Evolutionary conservation across 768 basidiomycete species (phyloP), one percentile per base, ranked within the genome.

Genomic region (Boletus rubropictus): DNA sequence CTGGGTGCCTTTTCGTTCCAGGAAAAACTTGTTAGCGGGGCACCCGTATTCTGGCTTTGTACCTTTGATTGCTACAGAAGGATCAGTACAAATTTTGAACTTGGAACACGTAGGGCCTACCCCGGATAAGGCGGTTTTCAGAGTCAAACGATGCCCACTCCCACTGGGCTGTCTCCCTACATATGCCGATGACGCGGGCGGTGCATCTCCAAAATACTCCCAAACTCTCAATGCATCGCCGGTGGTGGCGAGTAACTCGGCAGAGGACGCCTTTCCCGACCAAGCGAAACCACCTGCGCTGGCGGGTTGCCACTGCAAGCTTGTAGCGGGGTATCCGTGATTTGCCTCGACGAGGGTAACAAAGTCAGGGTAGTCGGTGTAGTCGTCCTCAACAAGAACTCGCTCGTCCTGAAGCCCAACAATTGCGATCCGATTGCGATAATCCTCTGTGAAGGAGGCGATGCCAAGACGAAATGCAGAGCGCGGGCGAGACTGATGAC

Each of bases 1-100:
- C 82, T 84, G 1, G 95, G 92, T 0, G 86, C 76, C 60, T 93
- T 87, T 58, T 92, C 84, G 62, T 96, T 97, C 96, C 96, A 99
- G 0, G 93, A 93, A 69, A 99, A 96, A 64, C 86, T 91, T 11
- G 96, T 99, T 52, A 98, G 70, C 2, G 96, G 96, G 4, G 96
- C 93, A 4, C 86, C 86, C 25, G 81, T 82, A 39, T 80, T 80
- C 59, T 86, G 82, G 55, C 76, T 84, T 58, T 94, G 91, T 7
- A 89, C 82, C 75, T 97, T 97, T 37, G 88, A 88, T 81, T 95
- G 84, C 82, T 84, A 43, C 36, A 40, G 47, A 44, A 57, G 33
- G 45, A 49, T 49, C 29, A 59, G 52, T 28, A 48, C 14, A 42
- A 27, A 42, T 12, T 42, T 35, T 44, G 29, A 36, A 27, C 42